These are phyloP conservation scores for Eimeria sp. DNA, from an alignment of 169 alveolate species.

Conservation along the genomic window DNA sequence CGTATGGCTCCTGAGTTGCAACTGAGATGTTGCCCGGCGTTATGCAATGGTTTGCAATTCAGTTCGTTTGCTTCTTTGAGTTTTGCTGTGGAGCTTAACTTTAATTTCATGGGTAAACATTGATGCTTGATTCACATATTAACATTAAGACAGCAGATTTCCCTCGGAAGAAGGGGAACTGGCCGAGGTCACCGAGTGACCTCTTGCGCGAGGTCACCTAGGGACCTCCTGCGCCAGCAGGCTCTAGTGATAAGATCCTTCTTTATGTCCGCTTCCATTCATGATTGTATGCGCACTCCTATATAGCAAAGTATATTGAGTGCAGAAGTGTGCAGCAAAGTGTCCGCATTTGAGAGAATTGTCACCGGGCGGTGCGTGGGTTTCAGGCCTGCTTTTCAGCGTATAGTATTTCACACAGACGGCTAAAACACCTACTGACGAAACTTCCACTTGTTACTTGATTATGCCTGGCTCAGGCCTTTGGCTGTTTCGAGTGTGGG, in stretches of 20 bases:
- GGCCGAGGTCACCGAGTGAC: conserved; percentile 12
- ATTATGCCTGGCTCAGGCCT: background rate
- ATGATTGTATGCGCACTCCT: no score
- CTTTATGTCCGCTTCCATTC: background rate
- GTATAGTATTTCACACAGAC: background rate
- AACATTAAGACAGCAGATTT: background rate
- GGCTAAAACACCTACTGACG: no score
- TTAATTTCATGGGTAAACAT: background rate
- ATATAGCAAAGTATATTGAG: background rate
- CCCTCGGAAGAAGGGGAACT: background rate
- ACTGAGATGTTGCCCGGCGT: background rate
- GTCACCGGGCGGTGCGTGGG: background rate
- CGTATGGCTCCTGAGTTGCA: background rate
- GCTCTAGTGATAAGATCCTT: background rate
- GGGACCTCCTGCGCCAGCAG: background rate
- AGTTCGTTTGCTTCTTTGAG: background rate
- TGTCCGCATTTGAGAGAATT: background rate
- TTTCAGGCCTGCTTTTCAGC: background rate
- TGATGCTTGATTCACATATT: background rate
- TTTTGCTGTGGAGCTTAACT: background rate
- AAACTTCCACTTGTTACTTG: background rate
- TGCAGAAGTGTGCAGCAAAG: background rate
- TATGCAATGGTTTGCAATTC: background rate
- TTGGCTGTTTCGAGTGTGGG: background rate
- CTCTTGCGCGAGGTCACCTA: background rate